phyloP scores from a whole-genome alignment of 306 rosid species.

The Alnus glutinosa region DNA sequence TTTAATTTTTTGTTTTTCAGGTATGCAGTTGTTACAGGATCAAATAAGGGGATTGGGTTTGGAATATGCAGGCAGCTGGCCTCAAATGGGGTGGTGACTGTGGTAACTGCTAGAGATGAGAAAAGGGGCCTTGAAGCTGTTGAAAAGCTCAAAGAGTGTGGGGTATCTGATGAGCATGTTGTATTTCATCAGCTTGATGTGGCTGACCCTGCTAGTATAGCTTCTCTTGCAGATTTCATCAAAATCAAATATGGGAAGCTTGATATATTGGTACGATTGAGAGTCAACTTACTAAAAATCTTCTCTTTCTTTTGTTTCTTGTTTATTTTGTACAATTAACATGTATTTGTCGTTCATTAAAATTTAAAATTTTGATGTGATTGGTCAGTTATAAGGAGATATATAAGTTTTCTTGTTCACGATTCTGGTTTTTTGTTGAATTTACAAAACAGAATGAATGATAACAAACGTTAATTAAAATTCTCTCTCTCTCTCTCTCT shows the following conservation, averaged over 20 bases:
- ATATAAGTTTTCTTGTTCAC: too few relatives aligned
- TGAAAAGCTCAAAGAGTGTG: neutral
- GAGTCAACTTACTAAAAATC: too few relatives aligned
- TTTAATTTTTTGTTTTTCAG: neutral
- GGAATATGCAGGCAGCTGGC: neutral
- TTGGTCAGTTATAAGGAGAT: too few relatives aligned
- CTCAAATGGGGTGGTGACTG: neutral
- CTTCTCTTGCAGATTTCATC: neutral
- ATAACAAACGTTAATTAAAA: neutral
- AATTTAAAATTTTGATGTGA: too few relatives aligned
- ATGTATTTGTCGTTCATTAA: too few relatives aligned
- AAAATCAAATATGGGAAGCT: neutral
- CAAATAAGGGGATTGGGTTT: neutral
- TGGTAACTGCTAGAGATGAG: constrained; percentile 3
- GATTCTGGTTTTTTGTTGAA: too few relatives aligned
- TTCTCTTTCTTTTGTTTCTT: too few relatives aligned
- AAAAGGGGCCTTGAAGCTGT: neutral
- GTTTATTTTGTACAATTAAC: too few relatives aligned
- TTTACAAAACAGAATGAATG: neutral
- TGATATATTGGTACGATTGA: neutral
- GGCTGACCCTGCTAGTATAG: neutral
- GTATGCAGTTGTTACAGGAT: constrained; percentile 6
- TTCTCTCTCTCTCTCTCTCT: neutral
- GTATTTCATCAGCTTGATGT: constrained; percentile 11
- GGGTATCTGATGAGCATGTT: neutral